Percentiles rank a stretch among this genome's conserved stretches.
Conservation (phyloP, 2,329 filamentous ascomycete genomes). For the Lachnellula occidentalis region DNA sequence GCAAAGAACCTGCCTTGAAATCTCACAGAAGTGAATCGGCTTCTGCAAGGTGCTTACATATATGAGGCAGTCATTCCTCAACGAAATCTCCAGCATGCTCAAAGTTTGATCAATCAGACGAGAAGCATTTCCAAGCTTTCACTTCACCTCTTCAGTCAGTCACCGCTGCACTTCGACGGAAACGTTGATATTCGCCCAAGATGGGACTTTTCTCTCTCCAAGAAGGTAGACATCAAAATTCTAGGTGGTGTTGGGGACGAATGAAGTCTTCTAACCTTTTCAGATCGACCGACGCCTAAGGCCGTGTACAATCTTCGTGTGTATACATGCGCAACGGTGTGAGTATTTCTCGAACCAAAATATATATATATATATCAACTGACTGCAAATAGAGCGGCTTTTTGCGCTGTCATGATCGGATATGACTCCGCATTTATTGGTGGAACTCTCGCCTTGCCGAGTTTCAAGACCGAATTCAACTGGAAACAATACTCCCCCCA, state of each 20-base stretch:
- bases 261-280: not conserved
- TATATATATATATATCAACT: not conserved
- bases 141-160: too few relatives aligned
- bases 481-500: conserved; percentile 35
- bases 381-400: conserved; percentile 38
- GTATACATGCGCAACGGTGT: conserved; percentile 40
- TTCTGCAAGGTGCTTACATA: too few relatives aligned
- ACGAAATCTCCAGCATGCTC: too few relatives aligned
- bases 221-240: conserved; percentile 37
- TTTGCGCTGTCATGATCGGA: conserved; percentile 52
- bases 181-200: conserved; percentile 1
- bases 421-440: conserved; percentile 72
- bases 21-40: too few relatives aligned
- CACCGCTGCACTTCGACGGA: too few relatives aligned
- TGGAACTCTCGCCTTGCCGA: conserved; percentile 64
- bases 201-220: conserved; percentile 42
- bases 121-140: too few relatives aligned
- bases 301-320: conserved; percentile 19
- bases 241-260: too few relatives aligned
- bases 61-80: too few relatives aligned
- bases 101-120: too few relatives aligned
- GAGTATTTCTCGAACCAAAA: conserved; percentile 32
- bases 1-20: too few relatives aligned
- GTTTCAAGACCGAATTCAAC: conserved; percentile 64
- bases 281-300: conserved; percentile 23